Evolutionary conservation across 768 basidiomycete species (phyloP).

Genomic region (Lactarius hengduanensis): DNA sequence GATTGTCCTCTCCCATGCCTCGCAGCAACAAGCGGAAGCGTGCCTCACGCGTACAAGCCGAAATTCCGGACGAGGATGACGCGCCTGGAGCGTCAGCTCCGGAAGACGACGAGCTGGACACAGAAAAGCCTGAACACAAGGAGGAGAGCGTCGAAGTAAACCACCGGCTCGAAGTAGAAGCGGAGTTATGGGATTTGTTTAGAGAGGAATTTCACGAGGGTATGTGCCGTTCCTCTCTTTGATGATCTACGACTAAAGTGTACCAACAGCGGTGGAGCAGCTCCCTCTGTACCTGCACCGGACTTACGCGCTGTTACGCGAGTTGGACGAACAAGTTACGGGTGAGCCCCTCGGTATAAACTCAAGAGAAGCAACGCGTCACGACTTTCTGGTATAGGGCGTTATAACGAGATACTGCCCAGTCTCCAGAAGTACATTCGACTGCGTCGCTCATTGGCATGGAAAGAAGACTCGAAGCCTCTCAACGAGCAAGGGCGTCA

Average conservation of each 20-base stretch:
- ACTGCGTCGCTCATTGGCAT: conserved; percentile 17
- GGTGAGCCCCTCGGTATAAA: conserved; percentile 5
- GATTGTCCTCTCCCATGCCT: conserved; percentile 1
- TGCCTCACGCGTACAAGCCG: conserved; percentile 9
- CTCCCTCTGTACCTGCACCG: conserved; percentile 29
- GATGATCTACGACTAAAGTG: neutral
- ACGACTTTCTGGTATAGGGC: conserved; percentile 8
- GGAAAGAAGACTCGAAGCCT: neutral
- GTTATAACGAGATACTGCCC: conserved; percentile 20
- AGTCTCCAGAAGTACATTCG: conserved; percentile 22
- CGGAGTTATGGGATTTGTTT: conserved; percentile 25
- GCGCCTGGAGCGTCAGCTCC: conserved; percentile 3
- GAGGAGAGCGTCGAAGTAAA: conserved; percentile 5
- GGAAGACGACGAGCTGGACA: conserved; percentile 11
- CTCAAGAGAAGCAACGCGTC: neutral
- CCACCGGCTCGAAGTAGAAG: conserved; percentile 11
- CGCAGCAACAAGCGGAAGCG: conserved; percentile 24
- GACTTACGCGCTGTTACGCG: conserved; percentile 25
- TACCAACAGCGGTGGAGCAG: conserved; percentile 24
- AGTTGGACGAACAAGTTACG: conserved; percentile 25
- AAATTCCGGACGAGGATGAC: neutral
- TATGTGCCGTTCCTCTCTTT: neutral
- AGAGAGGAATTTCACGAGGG: conserved; percentile 28
- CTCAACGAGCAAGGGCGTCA: neutral
- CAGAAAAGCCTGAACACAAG: neutral